Evolutionary conservation across 2,329 filamentous ascomycete genomes (phyloP).

Genomic region (Dactylellina parvicollis): DNA sequence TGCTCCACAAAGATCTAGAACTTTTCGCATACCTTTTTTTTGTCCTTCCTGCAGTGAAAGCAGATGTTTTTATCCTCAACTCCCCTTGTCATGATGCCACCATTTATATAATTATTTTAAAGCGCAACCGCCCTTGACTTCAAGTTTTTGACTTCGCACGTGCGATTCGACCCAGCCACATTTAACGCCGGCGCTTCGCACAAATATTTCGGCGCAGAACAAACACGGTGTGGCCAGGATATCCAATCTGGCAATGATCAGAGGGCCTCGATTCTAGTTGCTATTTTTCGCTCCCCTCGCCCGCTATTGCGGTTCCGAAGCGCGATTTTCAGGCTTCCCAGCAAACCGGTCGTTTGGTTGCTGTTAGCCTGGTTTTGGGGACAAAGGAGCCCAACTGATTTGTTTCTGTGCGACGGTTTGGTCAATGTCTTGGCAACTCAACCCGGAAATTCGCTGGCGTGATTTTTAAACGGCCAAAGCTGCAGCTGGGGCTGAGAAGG

Average conservation of each 20-base stretch:
- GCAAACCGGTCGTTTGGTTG: conserved; percentile 44
- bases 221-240: conserved; percentile 45
- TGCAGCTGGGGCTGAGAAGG: conserved; percentile 52
- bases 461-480: conserved; percentile 52
- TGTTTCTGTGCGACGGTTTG: conserved; percentile 44
- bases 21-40: conserved; percentile 50
- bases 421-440: conserved; percentile 50
- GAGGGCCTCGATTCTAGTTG: conserved; percentile 38
- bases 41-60: conserved; percentile 53
- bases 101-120: conserved; percentile 33
- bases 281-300: conserved; percentile 39
- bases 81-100: conserved; percentile 50
- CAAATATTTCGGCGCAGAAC: conserved; percentile 10
- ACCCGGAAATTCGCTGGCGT: conserved; percentile 46
- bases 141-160: conserved; percentile 42
- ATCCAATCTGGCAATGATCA: conserved; percentile 53
- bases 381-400: conserved; percentile 17
- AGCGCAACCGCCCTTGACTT: conserved; percentile 23
- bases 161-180: conserved; percentile 21
- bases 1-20: conserved; percentile 34
- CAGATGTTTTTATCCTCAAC: conserved; percentile 54
- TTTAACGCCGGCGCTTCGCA: conserved; percentile 29
- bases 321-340: conserved; percentile 45
- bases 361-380: conserved; percentile 49
- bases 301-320: conserved; percentile 49